Evolutionary conservation across 768 basidiomycete species (phyloP), one percentile per base, ranked within the genome.

Genomic region (Lentinula boryana): DNA sequence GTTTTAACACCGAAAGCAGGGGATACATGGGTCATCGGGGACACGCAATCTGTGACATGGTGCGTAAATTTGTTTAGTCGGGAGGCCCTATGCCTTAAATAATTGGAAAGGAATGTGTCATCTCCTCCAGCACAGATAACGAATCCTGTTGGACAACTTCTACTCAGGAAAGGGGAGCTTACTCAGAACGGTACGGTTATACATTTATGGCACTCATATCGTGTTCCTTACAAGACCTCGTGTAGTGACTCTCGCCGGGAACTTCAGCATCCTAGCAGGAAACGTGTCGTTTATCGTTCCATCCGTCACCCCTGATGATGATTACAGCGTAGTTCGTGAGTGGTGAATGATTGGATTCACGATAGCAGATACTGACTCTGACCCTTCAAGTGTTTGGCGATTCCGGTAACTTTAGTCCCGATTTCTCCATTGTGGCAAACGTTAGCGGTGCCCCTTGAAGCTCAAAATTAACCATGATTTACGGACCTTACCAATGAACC

Each of bases 111-210:
- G 43, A 58, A 48, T 58, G 44, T 48, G 15, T 58, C 32, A 0
- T 49, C 57, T 38, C 57, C 46, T 49, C 57, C 57, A 58, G 57
- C 57, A 18, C 57, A 58, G 57, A 58, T 58, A 10, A 58, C 57
- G 33, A 58, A 58, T 40, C 57, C 57, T 46, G 57, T 58, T 27
- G 57, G 57, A n/a, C 43, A 58, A 32, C 48, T 58, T 40, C 36
- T 58, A 38, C 57, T 58, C n/a, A 58, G 57, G 57, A 58, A 58
- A 35, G 57, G 57, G 36, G 18, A 40, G 13, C 32, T 48, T 3
- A 58, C 44, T 18, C 43, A 46, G 33, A 58, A 48, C 33, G 43
- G 57, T 58, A 58, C 5, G 32, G 5, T 32, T 13, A 27, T 12
- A 8, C 16, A 13, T 50, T n/a, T n/a, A 2, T 6, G 16, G 31